Conservation (phyloP, 495 filamentous ascomycete genomes). For the Pyrenula massariospora region DNA sequence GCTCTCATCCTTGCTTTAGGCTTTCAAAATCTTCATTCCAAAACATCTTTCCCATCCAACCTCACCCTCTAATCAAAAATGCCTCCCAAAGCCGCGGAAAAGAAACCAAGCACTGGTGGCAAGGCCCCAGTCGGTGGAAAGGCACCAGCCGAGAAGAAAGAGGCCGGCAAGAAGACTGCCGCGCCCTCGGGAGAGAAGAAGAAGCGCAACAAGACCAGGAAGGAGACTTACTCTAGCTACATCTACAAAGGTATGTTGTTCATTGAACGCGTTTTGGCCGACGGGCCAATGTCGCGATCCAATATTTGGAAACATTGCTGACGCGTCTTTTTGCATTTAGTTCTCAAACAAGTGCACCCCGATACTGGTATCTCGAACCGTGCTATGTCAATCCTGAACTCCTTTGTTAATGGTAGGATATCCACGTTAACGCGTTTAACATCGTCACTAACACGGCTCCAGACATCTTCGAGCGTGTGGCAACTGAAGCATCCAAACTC, state of each 20-base stretch:
- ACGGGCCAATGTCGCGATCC: conserved; percentile 1
- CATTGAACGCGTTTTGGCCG: background rate
- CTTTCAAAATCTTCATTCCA: conserved; percentile 11
- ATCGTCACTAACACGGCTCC: conserved; percentile 17
- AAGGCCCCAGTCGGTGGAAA: conserved; percentile 88
- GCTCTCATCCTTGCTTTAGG: conserved; percentile 19
- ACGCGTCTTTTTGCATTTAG: conserved; percentile 42
- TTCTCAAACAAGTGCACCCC: conserved; percentile 99
- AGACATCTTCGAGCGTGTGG: conserved; percentile 99
- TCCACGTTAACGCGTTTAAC: conserved; percentile 1
- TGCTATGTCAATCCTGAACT: conserved; percentile 99
- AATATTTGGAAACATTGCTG: conserved; percentile 13
- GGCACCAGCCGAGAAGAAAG: conserved; percentile 94
- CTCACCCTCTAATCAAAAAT: conserved; percentile 41
- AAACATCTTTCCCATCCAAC: conserved; percentile 2
- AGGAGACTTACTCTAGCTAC: conserved; percentile 99
- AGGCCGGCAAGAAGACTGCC: conserved; percentile 97
- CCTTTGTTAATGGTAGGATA: conserved; percentile 91
- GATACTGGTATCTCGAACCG: conserved; percentile 99
- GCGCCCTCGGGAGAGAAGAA: conserved; percentile 95
- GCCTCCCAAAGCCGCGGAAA: conserved; percentile 87
- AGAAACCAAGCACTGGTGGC: conserved; percentile 93
- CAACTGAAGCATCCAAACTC: conserved; percentile 96
- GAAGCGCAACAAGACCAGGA: conserved; percentile 99
- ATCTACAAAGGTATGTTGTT: conserved; percentile 92